A percentile compares a stretch with the other conserved stretches of the same genome.
These are phyloP conservation scores for Fistulinella cinereoalba DNA, from an alignment of 1,284 basidiomycete genomes.

Conservation along the genomic window DNA sequence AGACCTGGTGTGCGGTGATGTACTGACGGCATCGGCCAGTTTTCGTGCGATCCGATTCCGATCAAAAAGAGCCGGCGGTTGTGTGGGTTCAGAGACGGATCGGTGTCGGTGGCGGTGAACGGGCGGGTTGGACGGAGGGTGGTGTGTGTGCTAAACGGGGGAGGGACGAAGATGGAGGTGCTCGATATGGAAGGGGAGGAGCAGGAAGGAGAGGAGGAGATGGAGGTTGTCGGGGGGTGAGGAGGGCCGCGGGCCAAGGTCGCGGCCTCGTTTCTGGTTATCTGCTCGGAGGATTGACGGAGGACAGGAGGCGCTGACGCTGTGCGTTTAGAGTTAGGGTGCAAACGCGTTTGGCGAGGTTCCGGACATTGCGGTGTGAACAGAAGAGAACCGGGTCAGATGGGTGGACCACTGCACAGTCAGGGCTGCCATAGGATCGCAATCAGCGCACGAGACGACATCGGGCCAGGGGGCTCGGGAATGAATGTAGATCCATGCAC, in stretches of 20 bases:
- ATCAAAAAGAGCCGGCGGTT: conserved; percentile 59
- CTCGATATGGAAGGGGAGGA: conserved; percentile 74
- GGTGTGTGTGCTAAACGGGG: conserved; percentile 65
- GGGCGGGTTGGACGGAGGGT: conserved; percentile 69
- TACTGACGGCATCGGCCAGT: conserved; percentile 41
- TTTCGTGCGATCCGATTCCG: conserved; percentile 46
- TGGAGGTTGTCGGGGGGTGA: conserved; percentile 36
- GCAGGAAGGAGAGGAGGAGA: conserved; percentile 35
- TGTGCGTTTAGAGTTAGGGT: conserved; percentile 19
- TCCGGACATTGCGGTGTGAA: conserved; percentile 35
- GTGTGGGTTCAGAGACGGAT: conserved; percentile 46
- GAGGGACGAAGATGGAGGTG: conserved; percentile 62
- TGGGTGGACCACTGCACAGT: too few species aligned
- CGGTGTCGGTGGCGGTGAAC: conserved; percentile 65
- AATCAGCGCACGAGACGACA: not conserved
- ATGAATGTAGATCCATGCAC: conserved; percentile 34
- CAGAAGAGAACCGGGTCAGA: not conserved
- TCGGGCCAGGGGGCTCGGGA: conserved; percentile 24
- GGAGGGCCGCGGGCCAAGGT: conserved; percentile 20
- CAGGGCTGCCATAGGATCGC: not conserved
- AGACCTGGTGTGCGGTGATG: conserved; percentile 33
- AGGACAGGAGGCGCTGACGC: conserved; percentile 11
- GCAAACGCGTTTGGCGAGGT: conserved; percentile 10
- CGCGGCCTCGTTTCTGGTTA: conserved; percentile 26
- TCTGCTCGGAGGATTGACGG: conserved; percentile 23